Base-by-base conservation (phyloP, 371 early-diverging fungal genomes). In the Mucor indicus region DNA sequence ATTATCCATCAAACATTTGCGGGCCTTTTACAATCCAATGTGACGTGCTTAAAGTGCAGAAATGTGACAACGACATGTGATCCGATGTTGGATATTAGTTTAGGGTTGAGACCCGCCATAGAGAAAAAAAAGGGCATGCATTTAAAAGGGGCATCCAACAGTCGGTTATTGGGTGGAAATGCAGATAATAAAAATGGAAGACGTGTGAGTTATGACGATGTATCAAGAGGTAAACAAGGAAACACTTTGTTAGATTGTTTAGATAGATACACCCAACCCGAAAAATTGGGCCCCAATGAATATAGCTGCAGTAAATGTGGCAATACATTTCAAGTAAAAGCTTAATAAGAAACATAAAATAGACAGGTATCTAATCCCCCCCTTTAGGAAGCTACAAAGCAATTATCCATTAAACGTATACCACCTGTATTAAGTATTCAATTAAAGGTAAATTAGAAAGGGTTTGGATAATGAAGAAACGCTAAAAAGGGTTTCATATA, bases 1-100 rank as follows among this genome's bases (percentile, higher is more conserved):
- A 77, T 94, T 20, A 83, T 97, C 17, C 98, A 98, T 66, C 81
- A 83, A 46, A 90, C 92, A 0, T 97, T 97, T 72, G 88, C 87
- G 0, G 98, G 98, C 9, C 55, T 87, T 11, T 61, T 98, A 23
- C 93, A 92, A 50, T 90, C 90, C 16, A 89, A 88, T 33, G 92
- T 97, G 0, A 93, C 90, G 1, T 96, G 96, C 57, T 50, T 72
- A n/a, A 59, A 72, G 32, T 97, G 98, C 57, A 81, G 83, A 44
- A 87, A 89, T 50, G 81, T 86, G 5, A 88, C 92, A 1, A 81
- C 83, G 0, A 84, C 91, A 0, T 69, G 73, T 41, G 98, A 97
- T 58, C 95, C 95, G 12, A 86, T 95, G 64, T 72, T 97, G 33
- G 98, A 97, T 64, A 76, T 96, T 23, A 92, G 95, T 35, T 67